phyloP scores from a whole-genome alignment of 352 stramenopile species.

The Pythium rishiriense region DNA sequence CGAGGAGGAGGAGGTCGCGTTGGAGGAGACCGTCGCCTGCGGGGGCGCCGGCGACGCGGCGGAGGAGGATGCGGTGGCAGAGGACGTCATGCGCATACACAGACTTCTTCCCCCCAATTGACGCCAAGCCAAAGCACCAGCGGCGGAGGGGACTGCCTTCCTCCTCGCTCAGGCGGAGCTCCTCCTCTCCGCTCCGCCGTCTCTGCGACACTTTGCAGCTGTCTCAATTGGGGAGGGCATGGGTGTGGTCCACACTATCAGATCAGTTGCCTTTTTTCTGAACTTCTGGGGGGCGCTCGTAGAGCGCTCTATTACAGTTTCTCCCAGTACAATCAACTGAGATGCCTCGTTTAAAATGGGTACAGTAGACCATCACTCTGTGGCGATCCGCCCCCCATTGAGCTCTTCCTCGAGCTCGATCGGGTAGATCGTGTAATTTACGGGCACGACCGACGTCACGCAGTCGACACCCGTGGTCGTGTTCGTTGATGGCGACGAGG shows the following conservation, averaged over 20 bases:
- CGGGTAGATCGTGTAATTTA: constrained; percentile 13
- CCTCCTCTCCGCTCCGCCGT: neutral
- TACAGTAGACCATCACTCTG: constrained; percentile 16
- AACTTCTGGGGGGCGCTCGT: constrained; percentile 12
- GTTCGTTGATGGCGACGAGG: no score
- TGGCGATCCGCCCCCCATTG: constrained; percentile 1
- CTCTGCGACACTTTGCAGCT: constrained; percentile 8
- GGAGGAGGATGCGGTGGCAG: neutral
- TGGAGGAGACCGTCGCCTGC: neutral
- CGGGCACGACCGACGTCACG: neutral
- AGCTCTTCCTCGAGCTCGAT: constrained; percentile 24
- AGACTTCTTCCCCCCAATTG: no score
- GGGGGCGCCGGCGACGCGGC: neutral
- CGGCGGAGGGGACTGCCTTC: neutral
- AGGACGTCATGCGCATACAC: neutral
- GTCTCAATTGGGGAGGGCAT: neutral
- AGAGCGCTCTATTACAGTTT: constrained; percentile 5
- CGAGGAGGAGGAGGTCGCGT: neutral
- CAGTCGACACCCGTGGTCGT: constrained; percentile 9
- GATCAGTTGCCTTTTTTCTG: neutral
- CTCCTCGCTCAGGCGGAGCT: neutral
- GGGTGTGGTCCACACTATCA: constrained; percentile 11
- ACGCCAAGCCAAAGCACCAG: neutral
- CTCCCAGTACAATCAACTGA: constrained; percentile 5
- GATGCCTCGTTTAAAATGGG: neutral